Evolutionary conservation across 2,329 filamentous ascomycete species (phyloP), one percentile per base, ranked within the genome.

Genomic region (Volutella citrinella): DNA sequence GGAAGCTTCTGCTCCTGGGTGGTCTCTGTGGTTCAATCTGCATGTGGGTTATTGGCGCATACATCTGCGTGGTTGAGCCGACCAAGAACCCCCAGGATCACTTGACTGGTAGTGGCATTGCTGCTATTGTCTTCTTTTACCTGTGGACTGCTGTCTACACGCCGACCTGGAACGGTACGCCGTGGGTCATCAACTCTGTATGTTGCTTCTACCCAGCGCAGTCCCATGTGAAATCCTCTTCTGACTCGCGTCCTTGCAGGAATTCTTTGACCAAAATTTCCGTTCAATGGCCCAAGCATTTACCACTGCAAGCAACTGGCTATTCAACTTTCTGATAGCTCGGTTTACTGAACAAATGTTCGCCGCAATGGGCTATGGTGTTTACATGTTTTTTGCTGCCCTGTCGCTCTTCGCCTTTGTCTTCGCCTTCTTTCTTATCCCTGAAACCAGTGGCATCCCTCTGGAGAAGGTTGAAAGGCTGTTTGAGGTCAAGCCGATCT

Each of bases 81-180:
- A 51, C 48, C 13, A 42, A 43, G 22, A 55, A 66, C 7, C 43
- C 55, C 1, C 52, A 44, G 5, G 56, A 55, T 6, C 52, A 48
- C 46, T 26, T 65, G 69, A 34, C 63, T 54, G 18, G 57, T 48
- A 27, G 72, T 13, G 76, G 76, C 4, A 75, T 76, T 33, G 72
- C 73, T 2, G 76, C 77, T 15, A 70, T 80, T 30, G 72, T 78
- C 51, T 82, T 84, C 64, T 82, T 84, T 64, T 84, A 84, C 49
- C 64, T 84, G 3, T 84, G 77, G 74, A 49, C 46, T 0, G 46
- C 46, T 10, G 46, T 74, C 42, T 82, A 82, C 52, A 80, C 75
- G 0, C 75, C 68, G 0, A 65, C 70, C 0, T 79, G 74, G 74
- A 78, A 78, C 43, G 75, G 74, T 5, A 79, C 75, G 0, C 78